Percentiles rank a stretch among this genome's conserved stretches.
phyloP scores from a whole-genome alignment of 1,139 yeast genomes.

The Sugiyamaella neomexicana region DNA sequence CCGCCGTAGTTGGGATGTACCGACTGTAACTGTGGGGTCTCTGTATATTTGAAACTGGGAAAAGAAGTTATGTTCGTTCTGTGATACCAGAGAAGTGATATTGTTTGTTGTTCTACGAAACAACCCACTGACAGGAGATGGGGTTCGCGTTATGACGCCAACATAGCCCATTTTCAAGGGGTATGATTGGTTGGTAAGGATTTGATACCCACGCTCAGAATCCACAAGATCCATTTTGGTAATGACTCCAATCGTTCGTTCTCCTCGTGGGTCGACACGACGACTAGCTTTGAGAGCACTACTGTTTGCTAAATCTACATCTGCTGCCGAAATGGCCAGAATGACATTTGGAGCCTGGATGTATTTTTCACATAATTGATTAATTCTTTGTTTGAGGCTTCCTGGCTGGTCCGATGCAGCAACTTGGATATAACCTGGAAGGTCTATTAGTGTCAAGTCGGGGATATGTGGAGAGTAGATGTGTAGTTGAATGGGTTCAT shows the following conservation, averaged over 20 bases:
- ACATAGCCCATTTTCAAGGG: constrained; percentile 96
- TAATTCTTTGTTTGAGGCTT: constrained; percentile 75
- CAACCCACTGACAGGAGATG: constrained; percentile 43
- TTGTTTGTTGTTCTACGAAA: constrained; percentile 35
- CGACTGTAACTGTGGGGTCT: constrained; percentile 66
- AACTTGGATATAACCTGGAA: constrained; percentile 96
- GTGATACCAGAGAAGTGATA: constrained; percentile 42
- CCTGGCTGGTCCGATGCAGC: constrained; percentile 96
- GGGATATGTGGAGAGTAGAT: constrained; percentile 92
- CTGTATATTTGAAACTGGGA: constrained; percentile 60
- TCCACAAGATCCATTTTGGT: constrained; percentile 90
- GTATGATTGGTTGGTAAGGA: constrained; percentile 74
- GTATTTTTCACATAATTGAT: constrained; percentile 78
- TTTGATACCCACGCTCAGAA: constrained; percentile 66
- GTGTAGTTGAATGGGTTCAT: constrained; percentile 87
- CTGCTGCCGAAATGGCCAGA: constrained; percentile 94
- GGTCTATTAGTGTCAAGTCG: constrained; percentile 87
- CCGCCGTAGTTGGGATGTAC: constrained; percentile 72
- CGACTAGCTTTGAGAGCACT: constrained; percentile 93
- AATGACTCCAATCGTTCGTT: constrained; percentile 92
- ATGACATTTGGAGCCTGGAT: constrained; percentile 91
- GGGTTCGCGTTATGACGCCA: constrained; percentile 88
- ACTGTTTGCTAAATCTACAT: constrained; percentile 95
- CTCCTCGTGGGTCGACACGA: constrained; percentile 89
- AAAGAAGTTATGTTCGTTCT: constrained; percentile 47